Base-by-base conservation (phyloP, 2,329 filamentous ascomycete genomes). In the Acrocalymma vagum region DNA sequence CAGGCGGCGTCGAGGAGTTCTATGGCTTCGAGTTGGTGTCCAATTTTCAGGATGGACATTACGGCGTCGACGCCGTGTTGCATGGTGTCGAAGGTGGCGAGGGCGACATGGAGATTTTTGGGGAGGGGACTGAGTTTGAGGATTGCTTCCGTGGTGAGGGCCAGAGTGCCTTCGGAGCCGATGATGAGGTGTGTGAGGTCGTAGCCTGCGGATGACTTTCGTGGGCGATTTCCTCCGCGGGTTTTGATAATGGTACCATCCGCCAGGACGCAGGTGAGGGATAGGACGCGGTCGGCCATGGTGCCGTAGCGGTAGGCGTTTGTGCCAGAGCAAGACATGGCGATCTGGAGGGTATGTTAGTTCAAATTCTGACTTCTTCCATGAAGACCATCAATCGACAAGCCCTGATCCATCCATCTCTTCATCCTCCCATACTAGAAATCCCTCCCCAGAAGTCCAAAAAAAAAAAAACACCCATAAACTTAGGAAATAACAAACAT, bases 271-370 rank as follows among this genome's bases (percentile, higher is more conserved):
- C 92, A 87, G 0, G 90, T 96, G 51, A 96, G 71, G 35, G 82
- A 87, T 10, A 95, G 75, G 11, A 96, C 90, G 88, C 90, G 95
- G 63, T 95, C 90, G 48, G 88, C 84, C 89, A 96, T 95, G 2
- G 91, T 96, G 46, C 91, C 91, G 67, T 95, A 96, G 39, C 90
- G 80, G 75, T 95, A 95, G 9, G 91, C 87, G 66, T 96, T 96
- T 6, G 91, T 96, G 37, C 91, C 91, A 8, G 69, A 84, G 67
- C 86, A 88, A 41, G 83, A 84, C 9, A 88, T 90, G 22, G 63
- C 62, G 21, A 72, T 65, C 59, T 61, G 20, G 16, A 20, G 20
- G 6, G 8, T n/a, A 2, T n/a, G 9, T 36, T 13, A 20, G 25
- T 23, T n/a, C n/a, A n/a, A n/a, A n/a, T n/a, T n/a, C n/a, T n/a